phyloP scores from a whole-genome alignment of 164 flowering plant genomes.

The Tetrastigma voinierianum region DNA sequence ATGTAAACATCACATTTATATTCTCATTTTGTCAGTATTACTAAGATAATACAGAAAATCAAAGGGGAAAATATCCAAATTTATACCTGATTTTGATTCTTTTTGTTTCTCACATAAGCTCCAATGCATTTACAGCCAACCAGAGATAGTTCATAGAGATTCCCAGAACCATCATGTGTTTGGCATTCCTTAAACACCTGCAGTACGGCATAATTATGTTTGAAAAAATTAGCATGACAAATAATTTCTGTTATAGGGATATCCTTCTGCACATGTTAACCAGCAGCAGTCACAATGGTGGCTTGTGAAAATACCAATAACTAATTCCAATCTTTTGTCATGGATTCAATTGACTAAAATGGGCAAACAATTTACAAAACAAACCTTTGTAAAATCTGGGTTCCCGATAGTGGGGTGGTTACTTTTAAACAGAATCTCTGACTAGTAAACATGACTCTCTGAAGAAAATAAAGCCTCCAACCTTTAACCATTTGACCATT shows the following conservation, averaged over 20 bases:
- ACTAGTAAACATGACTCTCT: slow-evolving; percentile 95
- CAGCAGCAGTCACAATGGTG: neutral
- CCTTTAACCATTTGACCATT: slow-evolving; percentile 84
- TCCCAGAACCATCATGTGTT: slow-evolving; percentile 48
- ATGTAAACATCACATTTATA: slow-evolving; percentile 3
- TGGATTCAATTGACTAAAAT: neutral
- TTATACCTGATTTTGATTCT: slow-evolving; percentile 86
- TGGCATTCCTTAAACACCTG: slow-evolving; percentile 86
- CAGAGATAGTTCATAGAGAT: slow-evolving; percentile 76
- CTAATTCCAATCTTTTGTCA: neutral
- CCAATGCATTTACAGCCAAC: slow-evolving; percentile 84
- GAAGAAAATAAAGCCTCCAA: slow-evolving; percentile 88
- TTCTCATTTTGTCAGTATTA: neutral
- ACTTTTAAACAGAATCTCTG: slow-evolving; percentile 76
- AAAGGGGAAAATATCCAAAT: neutral
- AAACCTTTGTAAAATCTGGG: slow-evolving; percentile 94
- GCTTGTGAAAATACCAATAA: neutral
- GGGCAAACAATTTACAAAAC: neutral
- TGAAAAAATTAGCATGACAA: neutral
- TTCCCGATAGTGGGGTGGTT: slow-evolving; percentile 91
- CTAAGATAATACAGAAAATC: neutral
- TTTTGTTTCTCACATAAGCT: slow-evolving; percentile 89
- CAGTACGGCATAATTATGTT: slow-evolving; percentile 11
- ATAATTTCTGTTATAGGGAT: neutral
- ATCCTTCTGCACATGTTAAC: neutral